Percentiles rank a stretch among this genome's conserved stretches.
Conservation (phyloP, 371 early-diverging fungal genomes). For the Entomophthora muscae region DNA sequence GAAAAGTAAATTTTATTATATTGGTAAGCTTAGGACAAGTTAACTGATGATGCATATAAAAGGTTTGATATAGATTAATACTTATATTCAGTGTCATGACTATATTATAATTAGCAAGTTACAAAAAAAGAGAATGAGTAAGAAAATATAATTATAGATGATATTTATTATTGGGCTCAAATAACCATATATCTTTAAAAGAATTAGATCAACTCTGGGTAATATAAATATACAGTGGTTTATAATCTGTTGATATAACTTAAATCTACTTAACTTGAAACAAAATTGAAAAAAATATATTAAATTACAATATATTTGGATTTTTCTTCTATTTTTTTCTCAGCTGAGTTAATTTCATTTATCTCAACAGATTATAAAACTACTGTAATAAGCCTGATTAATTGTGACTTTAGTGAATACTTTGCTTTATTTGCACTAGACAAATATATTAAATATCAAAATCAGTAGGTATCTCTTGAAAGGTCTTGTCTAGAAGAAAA, state of each 20-base stretch:
- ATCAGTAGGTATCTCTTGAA: too few species aligned
- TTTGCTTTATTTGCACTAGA: too few species aligned
- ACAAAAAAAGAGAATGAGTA: background rate
- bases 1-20: background rate
- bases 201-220: background rate
- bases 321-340: too few species aligned
- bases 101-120: background rate
- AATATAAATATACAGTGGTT: background rate
- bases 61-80: background rate
- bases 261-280: background rate
- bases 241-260: background rate
- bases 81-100: background rate
- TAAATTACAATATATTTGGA: too few species aligned
- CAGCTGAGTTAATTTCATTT: too few species aligned
- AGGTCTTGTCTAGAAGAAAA: too few species aligned
- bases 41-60: background rate
- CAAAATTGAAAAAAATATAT: too few species aligned
- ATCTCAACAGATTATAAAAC: too few species aligned
- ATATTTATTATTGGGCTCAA: background rate
- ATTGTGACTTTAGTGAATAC: too few species aligned
- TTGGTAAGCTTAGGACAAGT: background rate
- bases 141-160: too few species aligned
- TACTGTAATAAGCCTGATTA: too few species aligned
- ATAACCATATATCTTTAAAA: background rate
- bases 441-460: too few species aligned